Evolutionary conservation across 148 eudicot species (phyloP).

Genomic region (Polygonum maritimum): DNA sequence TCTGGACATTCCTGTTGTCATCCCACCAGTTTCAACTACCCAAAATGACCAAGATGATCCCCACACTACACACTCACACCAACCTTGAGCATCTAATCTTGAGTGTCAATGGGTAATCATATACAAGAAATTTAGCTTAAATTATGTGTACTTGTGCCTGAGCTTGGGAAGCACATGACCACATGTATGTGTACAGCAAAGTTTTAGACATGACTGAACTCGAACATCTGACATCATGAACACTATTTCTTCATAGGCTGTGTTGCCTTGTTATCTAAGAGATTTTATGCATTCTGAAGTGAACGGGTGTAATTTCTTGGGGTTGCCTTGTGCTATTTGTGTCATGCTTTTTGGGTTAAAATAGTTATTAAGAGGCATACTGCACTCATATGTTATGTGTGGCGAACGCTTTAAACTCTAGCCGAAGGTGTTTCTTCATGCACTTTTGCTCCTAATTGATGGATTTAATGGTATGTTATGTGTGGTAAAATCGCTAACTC

Average conservation of each 20-base stretch:
- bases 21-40: constrained; percentile 20
- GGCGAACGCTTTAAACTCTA: background rate
- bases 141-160: background rate
- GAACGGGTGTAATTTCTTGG: background rate
- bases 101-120: constrained; percentile 1
- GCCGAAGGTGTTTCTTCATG: background rate
- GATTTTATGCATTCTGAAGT: constrained; percentile 4
- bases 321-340: background rate
- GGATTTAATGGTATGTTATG: background rate
- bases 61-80: background rate
- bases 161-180: background rate
- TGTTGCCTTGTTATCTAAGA: background rate
- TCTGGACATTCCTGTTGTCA: constrained; percentile 72
- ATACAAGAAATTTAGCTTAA: background rate
- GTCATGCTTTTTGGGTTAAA: background rate
- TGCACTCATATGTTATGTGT: background rate
- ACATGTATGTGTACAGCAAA: constrained; percentile 7
- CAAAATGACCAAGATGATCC: constrained; percentile 9
- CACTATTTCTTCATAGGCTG: background rate
- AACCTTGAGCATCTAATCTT: constrained; percentile 7
- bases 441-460: background rate
- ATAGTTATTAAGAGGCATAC: background rate
- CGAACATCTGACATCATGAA: background rate
- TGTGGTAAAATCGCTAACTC: background rate
- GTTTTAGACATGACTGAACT: constrained; percentile 6